These are phyloP conservation scores for Alternaria conjuncta DNA, from an alignment of 2,329 filamentous ascomycete species.

Conservation along the genomic window DNA sequence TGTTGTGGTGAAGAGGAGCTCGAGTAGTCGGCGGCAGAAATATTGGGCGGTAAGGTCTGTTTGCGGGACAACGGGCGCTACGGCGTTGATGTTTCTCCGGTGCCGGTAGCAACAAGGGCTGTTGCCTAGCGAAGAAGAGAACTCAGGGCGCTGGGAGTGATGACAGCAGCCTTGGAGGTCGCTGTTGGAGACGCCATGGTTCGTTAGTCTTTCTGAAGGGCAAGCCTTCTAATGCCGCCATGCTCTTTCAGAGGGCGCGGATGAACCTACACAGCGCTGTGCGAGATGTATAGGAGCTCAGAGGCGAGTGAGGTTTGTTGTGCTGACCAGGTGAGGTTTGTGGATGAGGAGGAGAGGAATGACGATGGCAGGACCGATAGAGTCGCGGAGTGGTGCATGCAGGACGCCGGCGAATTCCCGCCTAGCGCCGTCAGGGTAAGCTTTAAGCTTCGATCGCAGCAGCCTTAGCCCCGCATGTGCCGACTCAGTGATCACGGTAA, in stretches of 20 bases:
- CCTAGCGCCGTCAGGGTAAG: slow-evolving; percentile 10
- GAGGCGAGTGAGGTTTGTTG: slow-evolving; percentile 5
- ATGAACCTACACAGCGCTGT: slow-evolving; percentile 40
- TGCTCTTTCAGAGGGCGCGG: slow-evolving; percentile 33
- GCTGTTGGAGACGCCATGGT: slow-evolving; percentile 31
- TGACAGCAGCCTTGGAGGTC: slow-evolving; percentile 18
- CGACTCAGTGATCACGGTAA: slow-evolving; percentile 16
- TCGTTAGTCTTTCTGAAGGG: slow-evolving; percentile 42
- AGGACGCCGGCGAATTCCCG: slow-evolving; percentile 3
- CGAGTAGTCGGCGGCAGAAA: slow-evolving; percentile 29
- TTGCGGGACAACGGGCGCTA: slow-evolving; percentile 14
- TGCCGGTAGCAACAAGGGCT: slow-evolving; percentile 3
- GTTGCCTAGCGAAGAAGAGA: slow-evolving; percentile 1
- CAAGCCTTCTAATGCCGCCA: slow-evolving; percentile 36
- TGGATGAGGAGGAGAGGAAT: slow-evolving; percentile 12
- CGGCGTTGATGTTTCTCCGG: slow-evolving; percentile 16
- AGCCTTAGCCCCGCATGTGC: slow-evolving; percentile 17
- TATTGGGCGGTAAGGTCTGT: slow-evolving; percentile 25
- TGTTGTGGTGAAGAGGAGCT: slow-evolving; percentile 11
- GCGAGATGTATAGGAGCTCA: slow-evolving; percentile 25
- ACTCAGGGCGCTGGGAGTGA: slow-evolving; percentile 12
- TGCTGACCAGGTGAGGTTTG: slow-evolving; percentile 6
- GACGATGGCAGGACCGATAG: slow-evolving; percentile 16
- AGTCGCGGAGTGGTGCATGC: slow-evolving; percentile 17
- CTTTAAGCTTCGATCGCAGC: not conserved